A percentile compares a stretch with the other conserved stretches of the same genome.
These are phyloP conservation scores for Mortierella sp. DNA, from an alignment of 371 early-diverging fungal species.

Conservation along the genomic window DNA sequence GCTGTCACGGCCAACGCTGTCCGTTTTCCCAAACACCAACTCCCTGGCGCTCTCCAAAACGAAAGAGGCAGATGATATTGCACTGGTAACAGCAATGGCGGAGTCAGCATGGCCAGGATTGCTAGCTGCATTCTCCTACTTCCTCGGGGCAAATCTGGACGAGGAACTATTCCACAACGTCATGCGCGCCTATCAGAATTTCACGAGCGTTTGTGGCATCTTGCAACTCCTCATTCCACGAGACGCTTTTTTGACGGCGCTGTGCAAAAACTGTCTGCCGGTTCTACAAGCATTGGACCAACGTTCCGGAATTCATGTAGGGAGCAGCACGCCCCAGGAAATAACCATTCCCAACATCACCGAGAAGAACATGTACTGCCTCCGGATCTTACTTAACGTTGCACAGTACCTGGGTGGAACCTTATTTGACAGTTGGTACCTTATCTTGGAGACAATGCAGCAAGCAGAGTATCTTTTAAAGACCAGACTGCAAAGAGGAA, in stretches of 20 bases:
- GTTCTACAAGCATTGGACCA: slow-evolving; percentile 60
- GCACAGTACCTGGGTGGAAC: slow-evolving; percentile 79
- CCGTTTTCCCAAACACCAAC: slow-evolving; percentile 46
- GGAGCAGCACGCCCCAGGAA: slow-evolving; percentile 30
- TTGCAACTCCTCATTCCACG: slow-evolving; percentile 81
- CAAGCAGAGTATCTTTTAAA: slow-evolving; percentile 35
- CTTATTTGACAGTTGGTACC: slow-evolving; percentile 87
- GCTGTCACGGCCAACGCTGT: slow-evolving; percentile 7
- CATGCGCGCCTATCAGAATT: slow-evolving; percentile 78
- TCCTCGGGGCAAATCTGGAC: slow-evolving; percentile 82
- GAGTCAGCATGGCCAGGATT: slow-evolving; percentile 86
- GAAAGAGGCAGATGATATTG: slow-evolving; percentile 67
- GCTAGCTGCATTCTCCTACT: slow-evolving; percentile 81
- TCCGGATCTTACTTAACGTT: slow-evolving; percentile 79
- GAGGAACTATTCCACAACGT: slow-evolving; percentile 83
- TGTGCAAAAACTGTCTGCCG: slow-evolving; percentile 85
- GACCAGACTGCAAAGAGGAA: slow-evolving; percentile 52
- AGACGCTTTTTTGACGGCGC: slow-evolving; percentile 85
- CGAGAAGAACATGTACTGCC: slow-evolving; percentile 81
- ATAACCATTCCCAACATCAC: slow-evolving; percentile 57
- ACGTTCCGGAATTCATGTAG: slow-evolving; percentile 42
- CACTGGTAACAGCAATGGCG: slow-evolving; percentile 82
- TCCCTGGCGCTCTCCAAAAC: slow-evolving; percentile 32
- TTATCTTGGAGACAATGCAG: slow-evolving; percentile 89
- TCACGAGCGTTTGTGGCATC: slow-evolving; percentile 87